A percentile compares a stretch with the other conserved stretches of the same genome.
These are phyloP conservation scores for Prorocentrum cordatum DNA, from an alignment of 169 alveolate species.

Conservation along the genomic window DNA sequence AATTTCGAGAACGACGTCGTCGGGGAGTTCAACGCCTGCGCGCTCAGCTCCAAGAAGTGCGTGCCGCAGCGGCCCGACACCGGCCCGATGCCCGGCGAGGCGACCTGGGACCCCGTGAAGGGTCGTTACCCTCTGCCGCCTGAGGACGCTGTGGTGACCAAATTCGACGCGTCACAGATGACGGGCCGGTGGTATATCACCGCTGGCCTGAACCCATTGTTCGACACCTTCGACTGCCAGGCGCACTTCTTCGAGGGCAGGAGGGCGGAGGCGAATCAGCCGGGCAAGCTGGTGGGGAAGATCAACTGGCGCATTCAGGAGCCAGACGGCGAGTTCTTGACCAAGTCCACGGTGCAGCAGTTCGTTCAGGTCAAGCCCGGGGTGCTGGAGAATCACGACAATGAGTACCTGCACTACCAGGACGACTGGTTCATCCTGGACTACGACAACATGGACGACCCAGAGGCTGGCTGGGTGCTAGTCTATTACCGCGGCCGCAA, in stretches of 20 bases:
- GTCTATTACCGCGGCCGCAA: slow-evolving; percentile 69
- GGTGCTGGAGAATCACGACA: slow-evolving; percentile 28
- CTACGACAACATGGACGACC: slow-evolving; percentile 31
- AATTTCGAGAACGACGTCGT: slow-evolving; percentile 49
- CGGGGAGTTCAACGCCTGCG: slow-evolving; percentile 48
- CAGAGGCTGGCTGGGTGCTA: slow-evolving; percentile 11
- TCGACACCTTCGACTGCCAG: slow-evolving; percentile 67
- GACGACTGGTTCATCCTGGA: slow-evolving; percentile 62
- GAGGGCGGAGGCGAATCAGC: not conserved
- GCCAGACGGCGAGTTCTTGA: slow-evolving; percentile 69
- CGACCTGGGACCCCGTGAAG: slow-evolving; percentile 26
- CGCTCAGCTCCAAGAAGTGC: slow-evolving; percentile 53
- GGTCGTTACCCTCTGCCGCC: slow-evolving; percentile 11
- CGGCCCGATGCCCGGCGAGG: slow-evolving; percentile 34
- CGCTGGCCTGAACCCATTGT: slow-evolving; percentile 57
- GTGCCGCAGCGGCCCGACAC: slow-evolving; percentile 55
- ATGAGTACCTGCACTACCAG: slow-evolving; percentile 58
- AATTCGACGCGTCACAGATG: slow-evolving; percentile 33
- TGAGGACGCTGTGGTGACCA: not conserved
- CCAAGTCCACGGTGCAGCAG: slow-evolving; percentile 51
- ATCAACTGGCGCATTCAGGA: slow-evolving; percentile 39
- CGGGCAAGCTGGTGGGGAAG: slow-evolving; percentile 49
- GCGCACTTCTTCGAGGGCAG: slow-evolving; percentile 45
- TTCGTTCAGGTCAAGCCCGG: slow-evolving; percentile 35
- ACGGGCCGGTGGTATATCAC: slow-evolving; percentile 67